phyloP scores from a whole-genome alignment of 768 basidiomycete genomes.

The Peribolospora kevripleyi region DNA sequence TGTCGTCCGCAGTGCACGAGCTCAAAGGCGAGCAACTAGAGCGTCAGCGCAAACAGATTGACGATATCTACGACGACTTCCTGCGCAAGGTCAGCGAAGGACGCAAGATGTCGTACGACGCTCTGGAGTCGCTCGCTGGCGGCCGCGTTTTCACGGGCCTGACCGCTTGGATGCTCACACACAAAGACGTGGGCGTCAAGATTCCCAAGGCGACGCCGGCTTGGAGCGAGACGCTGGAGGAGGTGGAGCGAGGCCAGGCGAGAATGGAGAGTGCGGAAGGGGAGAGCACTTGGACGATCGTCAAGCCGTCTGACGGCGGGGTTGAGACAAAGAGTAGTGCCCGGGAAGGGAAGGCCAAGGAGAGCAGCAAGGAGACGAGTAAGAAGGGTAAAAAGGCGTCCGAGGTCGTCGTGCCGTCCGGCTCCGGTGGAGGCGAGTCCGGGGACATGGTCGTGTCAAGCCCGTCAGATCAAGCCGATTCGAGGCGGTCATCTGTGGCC shows the following conservation, averaged over 20 bases:
- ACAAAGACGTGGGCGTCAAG: not conserved
- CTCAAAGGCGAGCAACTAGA: constrained; percentile 6
- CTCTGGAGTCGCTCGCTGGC: constrained; percentile 13
- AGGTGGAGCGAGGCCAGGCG: not conserved
- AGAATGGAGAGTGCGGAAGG: not conserved
- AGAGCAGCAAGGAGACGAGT: not conserved
- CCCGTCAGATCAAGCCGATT: too few relatives aligned
- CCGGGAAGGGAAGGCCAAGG: not conserved
- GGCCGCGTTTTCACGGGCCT: constrained; percentile 13
- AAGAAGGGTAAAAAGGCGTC: not conserved
- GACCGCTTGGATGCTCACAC: constrained; percentile 3
- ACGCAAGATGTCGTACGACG: constrained; percentile 8
- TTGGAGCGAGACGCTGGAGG: constrained; percentile 6
- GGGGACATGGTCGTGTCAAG: too few relatives aligned
- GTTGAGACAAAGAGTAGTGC: not conserved
- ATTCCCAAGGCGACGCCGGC: not conserved
- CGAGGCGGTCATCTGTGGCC: not conserved
- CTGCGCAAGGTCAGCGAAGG: constrained; percentile 11
- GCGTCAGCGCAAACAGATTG: constrained; percentile 8
- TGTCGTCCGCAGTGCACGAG: not conserved
- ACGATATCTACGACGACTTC: constrained; percentile 14
- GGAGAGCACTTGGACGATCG: not conserved
- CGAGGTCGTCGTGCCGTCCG: not conserved
- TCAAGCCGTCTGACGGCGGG: too few relatives aligned
- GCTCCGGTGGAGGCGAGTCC: not conserved